Evolutionary conservation across 345 rosid species (phyloP).

Genomic region (Excoecaria agallocha): DNA sequence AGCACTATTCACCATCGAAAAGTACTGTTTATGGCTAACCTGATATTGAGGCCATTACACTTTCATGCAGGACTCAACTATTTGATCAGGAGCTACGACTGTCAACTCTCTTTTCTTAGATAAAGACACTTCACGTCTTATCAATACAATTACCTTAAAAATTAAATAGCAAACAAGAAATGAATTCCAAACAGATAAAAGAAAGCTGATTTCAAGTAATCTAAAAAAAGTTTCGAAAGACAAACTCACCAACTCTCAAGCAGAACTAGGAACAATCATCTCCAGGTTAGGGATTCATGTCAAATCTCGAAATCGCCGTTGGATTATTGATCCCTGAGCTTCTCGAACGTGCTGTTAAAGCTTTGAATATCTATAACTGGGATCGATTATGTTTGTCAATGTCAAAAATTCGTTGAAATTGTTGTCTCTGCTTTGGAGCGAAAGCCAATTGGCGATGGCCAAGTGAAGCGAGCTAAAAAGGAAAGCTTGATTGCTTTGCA

Average conservation of each 20-base stretch:
- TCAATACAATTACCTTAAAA: no score
- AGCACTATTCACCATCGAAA: no score
- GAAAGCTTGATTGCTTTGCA: slow-evolving; percentile 61
- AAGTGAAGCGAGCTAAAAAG: slow-evolving; percentile 70
- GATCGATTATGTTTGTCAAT: slow-evolving; percentile 67
- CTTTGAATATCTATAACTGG: slow-evolving; percentile 76
- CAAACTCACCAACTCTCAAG: slow-evolving; percentile 68
- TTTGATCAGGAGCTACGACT: no score
- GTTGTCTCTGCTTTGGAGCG: slow-evolving; percentile 61
- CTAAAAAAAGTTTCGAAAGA: not conserved
- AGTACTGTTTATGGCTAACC: no score
- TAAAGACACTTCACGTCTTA: no score
- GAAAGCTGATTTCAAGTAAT: not conserved
- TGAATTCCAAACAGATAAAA: not conserved
- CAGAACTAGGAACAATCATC: slow-evolving; percentile 98
- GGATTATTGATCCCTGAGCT: slow-evolving; percentile 74
- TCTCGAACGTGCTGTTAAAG: slow-evolving; percentile 75
- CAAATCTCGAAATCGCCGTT: slow-evolving; percentile 70
- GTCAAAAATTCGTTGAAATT: slow-evolving; percentile 71
- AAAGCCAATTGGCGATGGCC: slow-evolving; percentile 77
- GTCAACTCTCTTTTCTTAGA: no score
- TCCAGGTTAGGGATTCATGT: slow-evolving; percentile 57
- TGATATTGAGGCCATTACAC: no score
- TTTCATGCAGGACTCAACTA: no score
- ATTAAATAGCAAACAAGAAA: not conserved